Evolutionary conservation across 1,284 basidiomycete genomes (phyloP).

Genomic region (Ustilago vetiveriae): DNA sequence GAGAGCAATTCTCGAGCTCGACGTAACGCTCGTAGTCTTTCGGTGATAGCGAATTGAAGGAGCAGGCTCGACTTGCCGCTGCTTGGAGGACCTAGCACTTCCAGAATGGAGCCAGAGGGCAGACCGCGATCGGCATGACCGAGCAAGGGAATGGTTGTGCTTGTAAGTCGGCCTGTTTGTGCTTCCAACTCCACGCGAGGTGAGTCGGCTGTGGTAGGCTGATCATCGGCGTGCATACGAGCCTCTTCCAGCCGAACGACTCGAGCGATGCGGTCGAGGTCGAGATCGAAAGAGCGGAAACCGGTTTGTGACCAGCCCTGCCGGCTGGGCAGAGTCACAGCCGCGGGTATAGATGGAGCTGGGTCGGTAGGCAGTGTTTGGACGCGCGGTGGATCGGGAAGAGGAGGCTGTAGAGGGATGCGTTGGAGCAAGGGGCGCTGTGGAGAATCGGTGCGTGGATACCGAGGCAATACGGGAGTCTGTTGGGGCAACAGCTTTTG

Average conservation of each 20-base stretch:
- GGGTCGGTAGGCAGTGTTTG: too few species aligned
- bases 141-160: too few species aligned
- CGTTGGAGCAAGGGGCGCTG: constrained; percentile 20
- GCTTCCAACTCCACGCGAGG: neutral
- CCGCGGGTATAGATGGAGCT: too few species aligned
- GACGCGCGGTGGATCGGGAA: too few species aligned
- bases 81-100: constrained; percentile 39
- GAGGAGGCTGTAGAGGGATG: constrained; percentile 21
- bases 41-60: constrained; percentile 31
- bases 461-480: neutral
- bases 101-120: constrained; percentile 33
- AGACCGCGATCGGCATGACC: constrained; percentile 23
- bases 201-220: neutral
- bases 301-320: constrained; percentile 17
- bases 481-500: constrained; percentile 17
- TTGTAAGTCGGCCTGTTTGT: too few species aligned
- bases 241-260: constrained; percentile 16
- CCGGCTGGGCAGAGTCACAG: neutral
- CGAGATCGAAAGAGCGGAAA: constrained; percentile 29
- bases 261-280: constrained; percentile 30
- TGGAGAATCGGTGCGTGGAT: neutral
- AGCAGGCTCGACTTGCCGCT: constrained; percentile 33
- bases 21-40: constrained; percentile 28
- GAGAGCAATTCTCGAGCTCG: constrained; percentile 14
- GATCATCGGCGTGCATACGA: neutral